These are phyloP conservation scores for Rauvolfia tetraphylla DNA, from an alignment of 257 asterid genomes.

Conservation along the genomic window DNA sequence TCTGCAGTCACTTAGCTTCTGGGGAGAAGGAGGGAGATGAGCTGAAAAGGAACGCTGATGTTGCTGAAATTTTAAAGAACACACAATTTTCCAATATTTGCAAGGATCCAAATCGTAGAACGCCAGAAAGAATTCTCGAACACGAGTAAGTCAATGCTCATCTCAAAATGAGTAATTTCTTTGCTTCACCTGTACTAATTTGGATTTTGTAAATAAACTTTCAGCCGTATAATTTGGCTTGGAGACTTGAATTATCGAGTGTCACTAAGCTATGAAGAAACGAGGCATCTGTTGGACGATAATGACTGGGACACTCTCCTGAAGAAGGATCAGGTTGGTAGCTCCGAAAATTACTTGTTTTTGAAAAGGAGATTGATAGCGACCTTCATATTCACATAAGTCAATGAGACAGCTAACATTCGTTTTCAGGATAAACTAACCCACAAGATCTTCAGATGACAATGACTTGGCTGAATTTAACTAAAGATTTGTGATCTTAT, in stretches of 20 bases:
- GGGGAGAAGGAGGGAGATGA: constrained; percentile 98
- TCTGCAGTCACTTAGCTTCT: constrained; percentile 91
- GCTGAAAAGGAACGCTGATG: constrained; percentile 69
- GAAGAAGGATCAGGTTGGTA: constrained; percentile 80
- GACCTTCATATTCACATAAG: constrained; percentile 7
- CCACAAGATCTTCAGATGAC: constrained; percentile 16
- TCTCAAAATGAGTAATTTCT: neutral
- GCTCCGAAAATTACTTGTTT: neutral
- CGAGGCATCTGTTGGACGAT: constrained; percentile 59
- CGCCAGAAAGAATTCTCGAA: constrained; percentile 57
- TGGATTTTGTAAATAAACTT: neutral
- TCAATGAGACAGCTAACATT: constrained; percentile 25
- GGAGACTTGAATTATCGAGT: constrained; percentile 94
- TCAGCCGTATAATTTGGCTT: constrained; percentile 86
- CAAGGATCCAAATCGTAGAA: constrained; percentile 39
- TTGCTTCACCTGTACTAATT: neutral
- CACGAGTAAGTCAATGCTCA: constrained; percentile 58
- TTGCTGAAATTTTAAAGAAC: constrained; percentile 66
- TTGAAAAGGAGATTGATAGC: constrained; percentile 2
- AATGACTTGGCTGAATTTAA: neutral
- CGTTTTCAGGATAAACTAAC: neutral
- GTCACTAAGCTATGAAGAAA: constrained; percentile 74
- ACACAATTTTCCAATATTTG: constrained; percentile 56
- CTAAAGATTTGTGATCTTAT: too few relatives aligned
- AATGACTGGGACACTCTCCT: constrained; percentile 85